These are phyloP conservation scores for Macrocystidia cucumis DNA, from an alignment of 1,284 basidiomycete species.

Conservation along the genomic window DNA sequence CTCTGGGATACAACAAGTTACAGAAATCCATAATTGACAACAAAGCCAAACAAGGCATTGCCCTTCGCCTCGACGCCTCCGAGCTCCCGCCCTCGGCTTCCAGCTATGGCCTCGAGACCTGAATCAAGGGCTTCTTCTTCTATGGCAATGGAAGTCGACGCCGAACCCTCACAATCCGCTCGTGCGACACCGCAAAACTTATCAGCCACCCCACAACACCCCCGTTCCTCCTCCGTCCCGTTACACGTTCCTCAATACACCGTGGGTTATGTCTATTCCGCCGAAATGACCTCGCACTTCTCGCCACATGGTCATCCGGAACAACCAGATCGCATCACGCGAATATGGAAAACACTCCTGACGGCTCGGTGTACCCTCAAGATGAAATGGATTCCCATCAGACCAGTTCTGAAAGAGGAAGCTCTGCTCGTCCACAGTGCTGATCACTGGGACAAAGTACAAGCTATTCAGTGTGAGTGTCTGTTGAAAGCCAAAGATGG, in stretches of 20 bases:
- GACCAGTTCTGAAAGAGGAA: conserved; percentile 72
- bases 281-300: conserved; percentile 84
- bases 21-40: too few species aligned
- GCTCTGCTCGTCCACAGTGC: conserved; percentile 85
- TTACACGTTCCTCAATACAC: conserved; percentile 24
- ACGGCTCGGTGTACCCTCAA: conserved; percentile 52
- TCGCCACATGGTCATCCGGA: conserved; percentile 76
- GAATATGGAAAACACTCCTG: conserved; percentile 66
- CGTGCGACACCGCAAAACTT: not conserved
- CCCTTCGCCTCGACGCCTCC: too few species aligned
- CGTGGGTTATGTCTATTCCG: conserved; percentile 84
- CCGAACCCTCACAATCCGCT: conserved; percentile 1
- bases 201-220: conserved; percentile 10
- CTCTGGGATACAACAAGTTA: too few species aligned
- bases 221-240: conserved; percentile 33
- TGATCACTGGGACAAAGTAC: conserved; percentile 87
- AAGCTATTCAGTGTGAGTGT: conserved; percentile 66
- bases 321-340: conserved; percentile 79
- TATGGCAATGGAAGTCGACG: conserved; percentile 7
- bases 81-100: too few species aligned
- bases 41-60: too few species aligned
- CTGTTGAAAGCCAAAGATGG: conserved; percentile 7
- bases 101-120: conserved; percentile 1
- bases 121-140: not conserved
- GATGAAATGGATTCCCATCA: conserved; percentile 77